Evolutionary conservation across 768 basidiomycete species (phyloP), one percentile per base, ranked within the genome.

Genomic region (Hebeloma cylindrosporum): DNA sequence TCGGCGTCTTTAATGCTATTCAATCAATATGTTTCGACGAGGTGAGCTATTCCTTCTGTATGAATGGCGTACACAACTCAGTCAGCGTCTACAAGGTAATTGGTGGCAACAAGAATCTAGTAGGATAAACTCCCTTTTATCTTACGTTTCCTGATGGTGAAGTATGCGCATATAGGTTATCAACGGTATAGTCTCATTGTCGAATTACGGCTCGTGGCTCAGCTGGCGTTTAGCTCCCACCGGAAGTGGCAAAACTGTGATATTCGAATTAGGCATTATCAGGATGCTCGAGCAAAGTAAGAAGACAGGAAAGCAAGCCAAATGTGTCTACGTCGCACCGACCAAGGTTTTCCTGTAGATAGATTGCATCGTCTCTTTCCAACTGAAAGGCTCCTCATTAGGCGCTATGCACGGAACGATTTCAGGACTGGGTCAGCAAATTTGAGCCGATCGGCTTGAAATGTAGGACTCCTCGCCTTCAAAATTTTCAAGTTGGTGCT

Each of bases 191-290:
- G 13, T 22, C 18, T 2, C 7, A 21, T 10, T 14, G 13, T 35
- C 16, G 22, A 57, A 5, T 53, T 33, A 51, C 45, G 40, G 26
- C 34, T 31, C 11, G 30, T 50, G 7, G 21, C 27, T 50, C 11
- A 21, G 35, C 49, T 26, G 28, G 21, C 37, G n/a, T 22, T 7
- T 59, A 92, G 94, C 95, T 2, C 96, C 96, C 0, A 98, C 96
- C 10, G 93, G 94, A 21, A 90, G 91, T 39, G 96, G 96, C 21
- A 98, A 98, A 66, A 99, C 96, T 0, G 91, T 88, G 7, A 67
- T 98, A 21, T 99, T 98, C 54, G 96, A 99, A 60, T 69, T 99
- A 10, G 81, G 88, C 2, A 88, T 97, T 42, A 79, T 98, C 39
- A 80, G 80, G 23, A 76, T 90, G 72, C 64, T 92, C 22, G 68